Evolutionary conservation across 306 rosid genomes (phyloP), one percentile per base, ranked within the genome.

Genomic region (Sicyos baderoa): DNA sequence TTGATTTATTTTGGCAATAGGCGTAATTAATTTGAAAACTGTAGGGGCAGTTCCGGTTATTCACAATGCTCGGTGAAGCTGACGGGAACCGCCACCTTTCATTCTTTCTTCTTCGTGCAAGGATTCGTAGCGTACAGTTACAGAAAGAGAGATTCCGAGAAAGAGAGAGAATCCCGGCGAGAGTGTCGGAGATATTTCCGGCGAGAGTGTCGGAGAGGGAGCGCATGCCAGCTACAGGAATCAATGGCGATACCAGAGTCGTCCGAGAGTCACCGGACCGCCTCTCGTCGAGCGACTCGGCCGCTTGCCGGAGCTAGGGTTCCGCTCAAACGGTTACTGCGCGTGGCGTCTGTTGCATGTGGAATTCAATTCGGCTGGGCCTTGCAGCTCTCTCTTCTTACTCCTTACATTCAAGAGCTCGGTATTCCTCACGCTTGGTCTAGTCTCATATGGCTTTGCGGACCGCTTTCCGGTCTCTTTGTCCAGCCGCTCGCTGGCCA

Each of bases 281-380:
- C 82, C 45, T 4, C 73, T 52, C 78, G 85, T 32, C 76, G 84
- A n/a, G 66, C 83, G 42, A 74, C 80, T 15, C 68, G 78, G 6
- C 79, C 76, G 37, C 74, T 79, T 29, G 56, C 55, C 98, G 66
- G 35, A 22, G 49, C 75, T 6, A 77, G 88, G 76, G 79, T 83
- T 44, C 84, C 86, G 5, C 81, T 93, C 7, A 74, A 84, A 23
- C 73, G 61, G 65, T 27, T 93, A 29, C 79, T 93, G 11, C 82
- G 85, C 2, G 88, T 93, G 13, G 89, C 99, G 1, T 93, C 96
- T 0, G 88, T 93, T 4, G 96, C 97, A 9, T 77, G 91, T 11
- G 99, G 99, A 17, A 93, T 93, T 57, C 99, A 93, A 69, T 93
- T 93, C 64, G 98, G 98, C 7, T 93, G 98, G 98, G 98, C 98